phyloP scores from a whole-genome alignment of 805 yeast species.

The Vanderwaltozyma tropicalis region DNA sequence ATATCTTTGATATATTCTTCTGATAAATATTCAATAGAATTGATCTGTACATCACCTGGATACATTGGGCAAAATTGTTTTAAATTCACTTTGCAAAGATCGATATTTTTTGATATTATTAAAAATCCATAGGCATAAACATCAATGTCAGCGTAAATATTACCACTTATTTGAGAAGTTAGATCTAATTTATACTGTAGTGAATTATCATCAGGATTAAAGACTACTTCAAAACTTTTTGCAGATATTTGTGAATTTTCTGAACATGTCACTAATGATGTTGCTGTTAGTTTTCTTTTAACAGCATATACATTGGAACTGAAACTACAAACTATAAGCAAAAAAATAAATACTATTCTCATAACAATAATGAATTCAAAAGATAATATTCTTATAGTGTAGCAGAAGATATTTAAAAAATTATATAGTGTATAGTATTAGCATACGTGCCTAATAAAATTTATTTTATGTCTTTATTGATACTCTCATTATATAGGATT shows the following conservation, averaged over 20 bases:
- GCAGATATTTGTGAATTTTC: slow-evolving; percentile 66
- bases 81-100: slow-evolving; percentile 58
- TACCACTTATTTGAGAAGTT: slow-evolving; percentile 54
- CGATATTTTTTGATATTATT: slow-evolving; percentile 46
- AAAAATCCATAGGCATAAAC: slow-evolving; percentile 82
- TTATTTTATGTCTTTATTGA: no score
- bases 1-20: slow-evolving; percentile 41
- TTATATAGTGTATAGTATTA: no score
- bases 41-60: slow-evolving; percentile 73
- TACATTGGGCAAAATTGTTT: slow-evolving; percentile 83
- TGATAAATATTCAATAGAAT: slow-evolving; percentile 53
- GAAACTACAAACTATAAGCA: no score
- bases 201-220: slow-evolving; percentile 61
- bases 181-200: slow-evolving; percentile 61
- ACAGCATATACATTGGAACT: not conserved
- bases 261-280: slow-evolving; percentile 82
- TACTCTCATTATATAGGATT: no score
- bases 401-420: no score
- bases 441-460: no score
- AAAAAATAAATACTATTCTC: no score
- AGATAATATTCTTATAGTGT: no score
- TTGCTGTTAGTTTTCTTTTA: not conserved
- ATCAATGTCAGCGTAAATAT: slow-evolving; percentile 56
- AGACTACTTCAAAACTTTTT: slow-evolving; percentile 59
- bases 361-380: no score